These are phyloP conservation scores for Sporothrix protearum DNA, from an alignment of 2,329 filamentous ascomycete species.

Conservation along the genomic window DNA sequence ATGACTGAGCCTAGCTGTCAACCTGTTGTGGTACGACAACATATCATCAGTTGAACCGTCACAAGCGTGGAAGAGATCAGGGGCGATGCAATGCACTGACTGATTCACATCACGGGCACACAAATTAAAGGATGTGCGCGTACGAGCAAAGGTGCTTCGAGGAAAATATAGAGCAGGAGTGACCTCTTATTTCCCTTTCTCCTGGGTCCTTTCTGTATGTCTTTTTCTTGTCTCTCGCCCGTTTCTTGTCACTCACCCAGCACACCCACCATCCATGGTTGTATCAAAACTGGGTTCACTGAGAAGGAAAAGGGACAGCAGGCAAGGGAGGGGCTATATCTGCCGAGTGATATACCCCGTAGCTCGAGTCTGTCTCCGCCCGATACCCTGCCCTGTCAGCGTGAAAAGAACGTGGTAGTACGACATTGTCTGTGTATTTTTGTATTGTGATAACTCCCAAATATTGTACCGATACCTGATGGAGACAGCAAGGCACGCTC, in stretches of 20 bases:
- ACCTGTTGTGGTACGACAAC: background rate
- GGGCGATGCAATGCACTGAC: background rate
- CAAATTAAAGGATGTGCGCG: background rate
- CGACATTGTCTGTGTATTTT: background rate
- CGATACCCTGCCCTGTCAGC: background rate
- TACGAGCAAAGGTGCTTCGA: background rate
- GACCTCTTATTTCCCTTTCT: background rate
- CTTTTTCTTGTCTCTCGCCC: background rate
- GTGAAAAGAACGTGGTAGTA: background rate
- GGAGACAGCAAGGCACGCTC: background rate
- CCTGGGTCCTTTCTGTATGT: background rate
- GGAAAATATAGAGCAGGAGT: background rate
- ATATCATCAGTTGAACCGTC: background rate
- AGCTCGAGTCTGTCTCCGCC: background rate
- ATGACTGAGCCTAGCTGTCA: background rate
- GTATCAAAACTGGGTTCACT: slow-evolving; percentile 18
- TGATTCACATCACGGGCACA: background rate
- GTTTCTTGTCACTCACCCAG: background rate
- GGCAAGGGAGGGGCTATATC: slow-evolving; percentile 13
- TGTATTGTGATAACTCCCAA: background rate
- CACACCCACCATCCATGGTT: slow-evolving; percentile 12
- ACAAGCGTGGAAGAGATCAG: background rate
- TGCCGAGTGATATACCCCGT: slow-evolving; percentile 15
- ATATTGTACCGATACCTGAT: background rate
- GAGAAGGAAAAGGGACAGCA: background rate